Evolutionary conservation across 2,329 filamentous ascomycete species (phyloP).

Genomic region (Leptographium lundbergii): DNA sequence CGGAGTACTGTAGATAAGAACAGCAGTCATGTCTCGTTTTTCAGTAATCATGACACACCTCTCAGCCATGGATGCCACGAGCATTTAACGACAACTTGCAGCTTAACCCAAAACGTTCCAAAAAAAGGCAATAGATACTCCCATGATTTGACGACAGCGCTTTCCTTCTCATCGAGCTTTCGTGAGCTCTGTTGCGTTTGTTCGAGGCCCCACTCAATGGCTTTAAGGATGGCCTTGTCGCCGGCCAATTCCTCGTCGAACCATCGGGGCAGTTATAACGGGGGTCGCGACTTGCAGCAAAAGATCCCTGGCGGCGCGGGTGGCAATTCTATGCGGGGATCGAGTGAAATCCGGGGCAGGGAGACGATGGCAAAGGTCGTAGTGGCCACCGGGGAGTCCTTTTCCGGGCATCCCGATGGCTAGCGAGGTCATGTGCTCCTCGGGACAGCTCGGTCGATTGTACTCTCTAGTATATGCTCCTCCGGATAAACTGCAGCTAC

Average conservation of each 20-base stretch:
- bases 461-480: background rate
- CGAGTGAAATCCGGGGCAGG: background rate
- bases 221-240: background rate
- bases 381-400: background rate
- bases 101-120: no score
- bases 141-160: no score
- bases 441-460: background rate
- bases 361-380: conserved; percentile 1
- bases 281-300: background rate
- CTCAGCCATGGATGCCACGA: no score
- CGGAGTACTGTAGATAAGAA: no score
- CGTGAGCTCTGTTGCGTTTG: no score
- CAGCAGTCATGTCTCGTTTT: no score
- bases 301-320: background rate
- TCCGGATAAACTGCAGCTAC: background rate
- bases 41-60: no score
- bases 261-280: background rate
- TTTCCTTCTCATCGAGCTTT: no score
- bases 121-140: no score
- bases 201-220: background rate
- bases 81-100: no score
- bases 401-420: background rate
- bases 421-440: conserved; percentile 1
- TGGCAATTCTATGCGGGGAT: background rate
- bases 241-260: background rate